Evolutionary conservation across 257 asterid genomes (phyloP).

Genomic region (Nicotiana attenuata): DNA sequence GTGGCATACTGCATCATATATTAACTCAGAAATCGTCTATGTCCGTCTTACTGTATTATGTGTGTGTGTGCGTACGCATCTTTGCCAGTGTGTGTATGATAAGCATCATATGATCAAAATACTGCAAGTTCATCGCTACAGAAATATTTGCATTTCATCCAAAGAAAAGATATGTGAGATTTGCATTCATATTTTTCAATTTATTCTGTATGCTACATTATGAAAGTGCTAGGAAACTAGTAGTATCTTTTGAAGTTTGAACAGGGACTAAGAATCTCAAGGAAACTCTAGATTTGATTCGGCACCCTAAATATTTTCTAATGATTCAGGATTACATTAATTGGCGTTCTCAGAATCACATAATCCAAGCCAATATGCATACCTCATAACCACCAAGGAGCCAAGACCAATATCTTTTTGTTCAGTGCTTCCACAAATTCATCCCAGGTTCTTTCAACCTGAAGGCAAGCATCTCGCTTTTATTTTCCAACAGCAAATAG

Average conservation of each 20-base stretch:
- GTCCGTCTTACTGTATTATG: too few species aligned
- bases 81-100: too few species aligned
- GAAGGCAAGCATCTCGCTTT: conserved; percentile 71
- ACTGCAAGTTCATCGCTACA: too few species aligned
- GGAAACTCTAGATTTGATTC: neutral
- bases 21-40: too few species aligned
- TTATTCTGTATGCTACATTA: neutral
- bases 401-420: conserved; percentile 74
- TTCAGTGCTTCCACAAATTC: conserved; percentile 65
- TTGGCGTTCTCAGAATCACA: neutral
- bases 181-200: neutral
- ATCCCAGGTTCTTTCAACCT: conserved; percentile 64
- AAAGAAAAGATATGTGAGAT: neutral
- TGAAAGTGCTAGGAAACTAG: neutral
- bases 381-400: conserved; percentile 99
- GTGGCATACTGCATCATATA: too few species aligned
- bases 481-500: conserved; percentile 63
- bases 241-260: neutral
- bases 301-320: neutral
- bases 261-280: neutral
- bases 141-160: too few species aligned
- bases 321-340: neutral
- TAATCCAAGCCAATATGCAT: neutral
- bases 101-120: too few species aligned
- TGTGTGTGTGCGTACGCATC: too few species aligned